These are phyloP conservation scores for Suhomyces vadensis DNA, from an alignment of 805 yeast genomes.

Conservation along the genomic window DNA sequence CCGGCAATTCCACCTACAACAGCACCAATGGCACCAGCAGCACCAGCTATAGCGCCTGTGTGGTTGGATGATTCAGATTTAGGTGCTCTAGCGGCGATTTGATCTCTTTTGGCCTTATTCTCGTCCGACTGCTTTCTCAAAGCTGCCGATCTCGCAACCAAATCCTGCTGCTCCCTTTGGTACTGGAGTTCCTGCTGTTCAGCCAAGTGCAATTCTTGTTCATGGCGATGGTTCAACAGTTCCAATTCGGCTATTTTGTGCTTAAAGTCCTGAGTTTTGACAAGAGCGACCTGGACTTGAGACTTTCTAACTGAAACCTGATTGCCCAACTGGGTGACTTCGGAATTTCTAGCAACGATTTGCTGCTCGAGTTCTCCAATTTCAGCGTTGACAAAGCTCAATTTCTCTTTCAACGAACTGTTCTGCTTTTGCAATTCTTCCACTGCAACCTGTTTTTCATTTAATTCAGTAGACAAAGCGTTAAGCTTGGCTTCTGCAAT, in stretches of 20 bases:
- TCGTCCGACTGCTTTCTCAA: background rate
- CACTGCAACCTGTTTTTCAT: slow-evolving; percentile 56
- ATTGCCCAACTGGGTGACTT: slow-evolving; percentile 62
- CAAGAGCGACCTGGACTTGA: slow-evolving; percentile 67
- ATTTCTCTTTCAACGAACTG: slow-evolving; percentile 62
- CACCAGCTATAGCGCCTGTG: slow-evolving; percentile 6
- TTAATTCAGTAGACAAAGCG: slow-evolving; percentile 64
- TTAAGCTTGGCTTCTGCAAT: slow-evolving; percentile 78
- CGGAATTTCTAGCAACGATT: slow-evolving; percentile 51
- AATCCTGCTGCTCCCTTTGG: slow-evolving; percentile 8
- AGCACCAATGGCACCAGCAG: slow-evolving; percentile 14
- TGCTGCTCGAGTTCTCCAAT: slow-evolving; percentile 58
- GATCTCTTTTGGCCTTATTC: slow-evolving; percentile 1
- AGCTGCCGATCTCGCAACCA: slow-evolving; percentile 2
- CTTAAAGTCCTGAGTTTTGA: slow-evolving; percentile 43
- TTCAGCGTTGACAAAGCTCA: slow-evolving; percentile 68
- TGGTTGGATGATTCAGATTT: background rate
- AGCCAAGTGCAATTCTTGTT: slow-evolving; percentile 20
- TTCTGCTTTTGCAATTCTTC: slow-evolving; percentile 72
- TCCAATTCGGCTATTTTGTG: slow-evolving; percentile 28
- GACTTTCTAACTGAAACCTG: slow-evolving; percentile 64
- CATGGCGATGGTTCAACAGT: slow-evolving; percentile 22
- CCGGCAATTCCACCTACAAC: slow-evolving; percentile 11
- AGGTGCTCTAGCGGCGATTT: background rate
- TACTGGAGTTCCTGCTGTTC: slow-evolving; percentile 12